These are phyloP conservation scores for Boletus tomentosulus DNA, from an alignment of 768 basidiomycete species.

Conservation along the genomic window DNA sequence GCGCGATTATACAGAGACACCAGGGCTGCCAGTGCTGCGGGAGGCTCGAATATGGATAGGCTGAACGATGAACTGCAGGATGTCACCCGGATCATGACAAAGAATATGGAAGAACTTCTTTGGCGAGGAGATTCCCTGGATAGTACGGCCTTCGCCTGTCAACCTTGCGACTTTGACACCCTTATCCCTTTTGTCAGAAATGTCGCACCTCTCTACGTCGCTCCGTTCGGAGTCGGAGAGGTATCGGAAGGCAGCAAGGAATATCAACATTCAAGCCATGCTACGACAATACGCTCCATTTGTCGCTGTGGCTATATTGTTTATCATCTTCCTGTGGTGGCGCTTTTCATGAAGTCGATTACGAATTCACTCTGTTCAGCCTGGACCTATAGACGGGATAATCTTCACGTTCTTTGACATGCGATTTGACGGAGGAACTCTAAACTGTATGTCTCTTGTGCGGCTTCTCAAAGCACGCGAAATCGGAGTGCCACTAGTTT, in stretches of 20 bases:
- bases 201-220: conserved; percentile 95
- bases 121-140: conserved; percentile 98
- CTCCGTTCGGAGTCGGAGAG: conserved; percentile 95
- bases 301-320: conserved; percentile 72
- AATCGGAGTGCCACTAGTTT: too few relatives aligned
- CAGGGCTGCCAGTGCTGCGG: conserved; percentile 71
- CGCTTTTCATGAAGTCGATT: conserved; percentile 52
- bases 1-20: conserved; percentile 94
- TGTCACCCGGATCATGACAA: conserved; percentile 99
- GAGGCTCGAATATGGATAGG: conserved; percentile 67
- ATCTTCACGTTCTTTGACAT: conserved; percentile 22
- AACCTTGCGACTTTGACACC: neutral
- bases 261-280: conserved; percentile 93
- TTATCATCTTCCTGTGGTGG: conserved; percentile 78
- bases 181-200: conserved; percentile 48
- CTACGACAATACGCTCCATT: conserved; percentile 94
- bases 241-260: conserved; percentile 92
- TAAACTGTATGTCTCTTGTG: neutral
- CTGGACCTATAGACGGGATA: conserved; percentile 24
- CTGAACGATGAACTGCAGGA: conserved; percentile 97
- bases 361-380: conserved; percentile 9
- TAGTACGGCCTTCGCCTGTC: conserved; percentile 48
- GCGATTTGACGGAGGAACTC: neutral
- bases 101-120: conserved; percentile 99
- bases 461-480: too few relatives aligned